These are phyloP conservation scores for Oemleria cerasiformis DNA, from an alignment of 306 rosid genomes.

Conservation along the genomic window DNA sequence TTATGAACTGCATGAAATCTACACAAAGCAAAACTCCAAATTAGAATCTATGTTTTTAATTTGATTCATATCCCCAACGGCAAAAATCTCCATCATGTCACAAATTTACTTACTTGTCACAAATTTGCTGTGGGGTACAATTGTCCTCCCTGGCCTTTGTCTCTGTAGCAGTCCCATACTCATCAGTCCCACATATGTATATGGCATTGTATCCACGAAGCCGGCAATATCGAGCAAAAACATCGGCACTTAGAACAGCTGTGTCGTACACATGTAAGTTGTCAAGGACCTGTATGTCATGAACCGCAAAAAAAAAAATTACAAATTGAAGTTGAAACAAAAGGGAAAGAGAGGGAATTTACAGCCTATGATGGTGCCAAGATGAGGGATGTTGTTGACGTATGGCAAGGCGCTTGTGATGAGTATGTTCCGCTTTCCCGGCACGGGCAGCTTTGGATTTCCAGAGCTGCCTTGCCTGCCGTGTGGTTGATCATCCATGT, in stretches of 20 bases:
- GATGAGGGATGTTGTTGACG: conserved; percentile 79
- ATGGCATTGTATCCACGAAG: conserved; percentile 60
- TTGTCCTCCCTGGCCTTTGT: conserved; percentile 76
- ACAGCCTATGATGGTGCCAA: conserved; percentile 74
- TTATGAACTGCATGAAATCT: conserved; percentile 67
- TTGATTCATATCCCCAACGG: background rate
- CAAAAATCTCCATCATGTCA: background rate
- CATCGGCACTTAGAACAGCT: conserved; percentile 79
- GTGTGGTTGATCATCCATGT: conserved; percentile 15
- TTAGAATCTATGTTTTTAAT: background rate
- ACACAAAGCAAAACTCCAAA: background rate
- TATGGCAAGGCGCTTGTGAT: conserved; percentile 79
- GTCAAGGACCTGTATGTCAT: no score
- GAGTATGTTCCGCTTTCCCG: conserved; percentile 70
- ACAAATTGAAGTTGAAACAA: background rate
- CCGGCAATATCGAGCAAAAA: conserved; percentile 61
- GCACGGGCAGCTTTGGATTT: conserved; percentile 46
- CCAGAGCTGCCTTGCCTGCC: background rate
- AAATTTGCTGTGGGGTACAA: conserved; percentile 60
- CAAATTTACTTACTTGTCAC: conserved; percentile 64
- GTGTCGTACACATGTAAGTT: background rate
- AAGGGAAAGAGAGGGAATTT: background rate
- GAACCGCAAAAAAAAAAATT: no score
- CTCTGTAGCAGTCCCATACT: conserved; percentile 78
- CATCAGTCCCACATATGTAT: conserved; percentile 80